A percentile compares a stretch with the other conserved stretches of the same genome.
phyloP scores from a whole-genome alignment of 768 basidiomycete genomes.

The Mycena filopes region DNA sequence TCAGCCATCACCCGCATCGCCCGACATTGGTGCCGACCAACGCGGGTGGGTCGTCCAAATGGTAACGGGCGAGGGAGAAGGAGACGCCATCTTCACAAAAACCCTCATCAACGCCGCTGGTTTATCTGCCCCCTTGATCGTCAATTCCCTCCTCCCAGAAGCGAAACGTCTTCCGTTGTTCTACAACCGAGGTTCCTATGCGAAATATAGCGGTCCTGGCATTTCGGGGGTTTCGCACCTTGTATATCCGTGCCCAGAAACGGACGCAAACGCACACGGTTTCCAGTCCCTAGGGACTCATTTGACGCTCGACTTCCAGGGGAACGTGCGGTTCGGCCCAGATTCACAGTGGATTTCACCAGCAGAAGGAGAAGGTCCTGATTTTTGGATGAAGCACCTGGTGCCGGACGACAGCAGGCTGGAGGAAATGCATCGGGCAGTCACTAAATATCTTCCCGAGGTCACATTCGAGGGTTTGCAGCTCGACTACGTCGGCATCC shows the following conservation, averaged over 20 bases:
- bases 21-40: constrained; percentile 46
- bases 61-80: constrained; percentile 60
- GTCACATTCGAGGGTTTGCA: constrained; percentile 69
- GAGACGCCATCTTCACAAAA: constrained; percentile 75
- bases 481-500: constrained; percentile 86
- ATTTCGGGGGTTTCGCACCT: constrained; percentile 74
- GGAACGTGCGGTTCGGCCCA: constrained; percentile 91
- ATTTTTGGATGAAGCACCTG: constrained; percentile 83
- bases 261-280: constrained; percentile 63
- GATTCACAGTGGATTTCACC: constrained; percentile 89
- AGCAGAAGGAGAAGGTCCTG: constrained; percentile 60
- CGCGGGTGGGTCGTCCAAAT: constrained; percentile 92
- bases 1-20: constrained; percentile 30
- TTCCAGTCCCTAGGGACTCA: constrained; percentile 94
- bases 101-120: constrained; percentile 88
- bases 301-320: constrained; percentile 86
- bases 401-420: constrained; percentile 70
- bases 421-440: constrained; percentile 73
- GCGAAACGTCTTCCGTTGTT: constrained; percentile 75
- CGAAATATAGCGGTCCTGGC: constrained; percentile 87
- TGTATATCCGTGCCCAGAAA: constrained; percentile 91
- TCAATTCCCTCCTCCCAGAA: constrained; percentile 74
- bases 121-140: constrained; percentile 73
- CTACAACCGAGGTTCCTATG: constrained; percentile 88
- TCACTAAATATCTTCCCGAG: constrained; percentile 78